Base-by-base conservation (phyloP, 495 filamentous ascomycete species). In the Neurospora discreta region DNA sequence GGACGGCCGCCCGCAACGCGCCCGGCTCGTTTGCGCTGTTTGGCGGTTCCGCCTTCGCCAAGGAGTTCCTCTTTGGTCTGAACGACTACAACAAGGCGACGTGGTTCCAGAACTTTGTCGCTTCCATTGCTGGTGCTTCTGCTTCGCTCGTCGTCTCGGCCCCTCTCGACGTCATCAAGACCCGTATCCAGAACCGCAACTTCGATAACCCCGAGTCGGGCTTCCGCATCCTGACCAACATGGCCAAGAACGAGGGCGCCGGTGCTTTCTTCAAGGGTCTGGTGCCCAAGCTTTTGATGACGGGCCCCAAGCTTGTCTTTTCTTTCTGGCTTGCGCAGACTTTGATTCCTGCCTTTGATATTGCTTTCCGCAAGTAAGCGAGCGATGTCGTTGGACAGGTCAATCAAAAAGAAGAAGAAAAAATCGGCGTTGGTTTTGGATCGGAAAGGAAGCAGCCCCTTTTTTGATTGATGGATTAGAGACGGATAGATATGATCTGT, bases 241-340 rank as follows among this genome's bases (percentile, higher is more conserved):
- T 99, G 95, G 85, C 90, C 67, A 90, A 88, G 86, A 87, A 96
- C 72, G 95, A 99, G 83, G 95, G 95, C 11, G 74, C 89, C 72
- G 83, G 85, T 30, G 89, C 90, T 72, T 98, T 99, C 88, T 99
- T 99, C 88, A 99, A 99, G 88, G 95, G 95, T 18, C 82, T 99
- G 71, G 92, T 92, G 60, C 95, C 95, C 69, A 99, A 99, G 84
- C 87, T 99, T 74, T 85, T 99, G 77, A 98, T 98, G 94, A 99
- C 95, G 26, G 95, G 95, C 39, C 95, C 95, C 73, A 99, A 99
- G 87, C 85, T 99, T 69, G 94, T 98, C 71, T 99, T 99, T 87
- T 97, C 94, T 75, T 99, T 99, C 89, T 99, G 95, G 95, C 87
- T 99, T 75, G 95, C 94, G 72, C 94, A 97, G 85, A 97, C 93